A percentile compares a stretch with the other conserved stretches of the same genome.
These are phyloP conservation scores for Coprinopsis strossmayeri DNA, from an alignment of 768 basidiomycete species.

Conservation along the genomic window DNA sequence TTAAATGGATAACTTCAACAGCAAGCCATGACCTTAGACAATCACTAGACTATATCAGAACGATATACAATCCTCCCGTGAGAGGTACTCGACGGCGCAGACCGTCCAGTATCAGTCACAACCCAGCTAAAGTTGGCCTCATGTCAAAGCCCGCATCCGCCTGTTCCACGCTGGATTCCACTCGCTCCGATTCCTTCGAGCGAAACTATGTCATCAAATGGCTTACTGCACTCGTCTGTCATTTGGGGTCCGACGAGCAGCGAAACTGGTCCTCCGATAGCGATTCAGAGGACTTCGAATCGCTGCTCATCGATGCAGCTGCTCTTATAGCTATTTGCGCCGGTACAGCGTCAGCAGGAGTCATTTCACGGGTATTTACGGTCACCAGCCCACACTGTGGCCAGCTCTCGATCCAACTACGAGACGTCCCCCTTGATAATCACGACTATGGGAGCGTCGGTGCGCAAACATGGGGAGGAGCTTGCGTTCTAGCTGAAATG, in stretches of 20 bases:
- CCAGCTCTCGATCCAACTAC: conserved; percentile 25
- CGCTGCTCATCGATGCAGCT: conserved; percentile 46
- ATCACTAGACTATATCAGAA: conserved; percentile 42
- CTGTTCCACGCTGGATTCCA: conserved; percentile 16
- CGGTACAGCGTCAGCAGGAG: conserved; percentile 58
- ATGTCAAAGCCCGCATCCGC: conserved; percentile 4
- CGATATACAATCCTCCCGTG: conserved; percentile 56
- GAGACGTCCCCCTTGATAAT: conserved; percentile 65
- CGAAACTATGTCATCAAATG: conserved; percentile 63
- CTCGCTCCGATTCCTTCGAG: conserved; percentile 62
- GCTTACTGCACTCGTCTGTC: conserved; percentile 60
- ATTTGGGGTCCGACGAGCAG: conserved; percentile 19
- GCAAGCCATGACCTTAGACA: conserved; percentile 32
- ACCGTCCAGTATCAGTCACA: too few species aligned
- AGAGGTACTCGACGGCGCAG: conserved; percentile 46
- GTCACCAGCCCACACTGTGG: conserved; percentile 26
- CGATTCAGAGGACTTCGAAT: conserved; percentile 19
- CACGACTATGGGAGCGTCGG: conserved; percentile 69
- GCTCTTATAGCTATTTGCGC: conserved; percentile 59
- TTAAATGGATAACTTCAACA: conserved; percentile 33
- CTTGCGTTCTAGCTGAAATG: conserved; percentile 73
- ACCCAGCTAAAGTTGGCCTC: background rate
- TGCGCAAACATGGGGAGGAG: conserved; percentile 86
- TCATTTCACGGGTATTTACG: conserved; percentile 42
- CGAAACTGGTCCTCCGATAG: too few species aligned